These are phyloP conservation scores for Cryphonectria parasitica DNA, from an alignment of 2,329 filamentous ascomycete species.

Conservation along the genomic window DNA sequence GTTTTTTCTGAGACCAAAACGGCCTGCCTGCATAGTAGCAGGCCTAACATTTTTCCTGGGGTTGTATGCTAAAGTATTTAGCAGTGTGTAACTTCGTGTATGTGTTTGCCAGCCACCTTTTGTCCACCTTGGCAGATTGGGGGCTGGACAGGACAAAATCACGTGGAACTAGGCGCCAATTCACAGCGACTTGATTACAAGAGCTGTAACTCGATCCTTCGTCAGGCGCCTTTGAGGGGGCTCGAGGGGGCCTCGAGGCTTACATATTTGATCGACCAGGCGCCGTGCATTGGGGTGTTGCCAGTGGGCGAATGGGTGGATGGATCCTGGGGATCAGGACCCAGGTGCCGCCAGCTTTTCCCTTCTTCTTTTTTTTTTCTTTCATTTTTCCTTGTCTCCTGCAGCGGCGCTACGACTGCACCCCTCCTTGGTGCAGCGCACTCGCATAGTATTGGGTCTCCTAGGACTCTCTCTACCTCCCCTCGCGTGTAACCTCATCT, in stretches of 20 bases:
- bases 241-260: background rate
- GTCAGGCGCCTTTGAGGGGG: background rate
- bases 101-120: background rate
- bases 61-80: background rate
- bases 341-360: slow-evolving; percentile 18
- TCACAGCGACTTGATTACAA: background rate
- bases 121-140: background rate
- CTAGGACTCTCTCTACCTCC: slow-evolving; percentile 17
- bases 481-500: slow-evolving; percentile 28
- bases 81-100: background rate
- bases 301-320: background rate
- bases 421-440: slow-evolving; percentile 27
- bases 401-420: slow-evolving; percentile 28
- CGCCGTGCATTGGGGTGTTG: slow-evolving; percentile 7
- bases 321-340: slow-evolving; percentile 12
- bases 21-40: background rate
- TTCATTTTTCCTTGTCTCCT: slow-evolving; percentile 13
- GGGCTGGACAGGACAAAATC: background rate
- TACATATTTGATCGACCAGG: background rate
- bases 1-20: background rate
- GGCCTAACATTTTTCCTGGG: background rate
- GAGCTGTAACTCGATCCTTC: background rate
- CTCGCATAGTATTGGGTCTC: slow-evolving; percentile 24
- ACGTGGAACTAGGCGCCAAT: background rate
- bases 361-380: background rate